Evolutionary conservation across 495 filamentous ascomycete species (phyloP).

Genomic region (Neurospora sp.): DNA sequence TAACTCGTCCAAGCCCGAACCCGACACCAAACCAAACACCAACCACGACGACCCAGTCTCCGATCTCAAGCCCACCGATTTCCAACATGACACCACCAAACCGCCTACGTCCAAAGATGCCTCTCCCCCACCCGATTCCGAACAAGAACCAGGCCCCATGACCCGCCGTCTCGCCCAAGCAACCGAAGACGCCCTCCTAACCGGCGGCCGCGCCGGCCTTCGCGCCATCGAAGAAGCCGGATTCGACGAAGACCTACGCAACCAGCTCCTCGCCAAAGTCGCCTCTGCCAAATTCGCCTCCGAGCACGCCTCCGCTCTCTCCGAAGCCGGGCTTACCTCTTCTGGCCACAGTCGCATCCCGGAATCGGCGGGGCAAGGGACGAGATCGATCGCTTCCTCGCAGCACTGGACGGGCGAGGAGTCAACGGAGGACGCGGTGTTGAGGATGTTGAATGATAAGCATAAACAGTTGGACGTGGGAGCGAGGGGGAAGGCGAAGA

Average conservation of each 20-base stretch:
- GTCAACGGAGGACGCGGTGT: constrained; percentile 56
- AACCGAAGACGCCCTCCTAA: constrained; percentile 67
- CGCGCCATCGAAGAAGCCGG: constrained; percentile 76
- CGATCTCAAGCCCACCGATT: not conserved
- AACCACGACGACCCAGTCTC: not conserved
- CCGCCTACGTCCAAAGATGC: not conserved
- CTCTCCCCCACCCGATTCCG: not conserved
- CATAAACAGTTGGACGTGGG: constrained; percentile 56
- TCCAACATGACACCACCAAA: not conserved
- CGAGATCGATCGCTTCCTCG: constrained; percentile 59
- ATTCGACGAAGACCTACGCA: constrained; percentile 79
- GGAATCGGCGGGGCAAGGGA: constrained; percentile 56
- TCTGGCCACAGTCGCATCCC: constrained; percentile 22
- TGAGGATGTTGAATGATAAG: constrained; percentile 83
- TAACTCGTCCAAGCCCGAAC: not conserved
- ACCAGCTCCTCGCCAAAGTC: constrained; percentile 62
- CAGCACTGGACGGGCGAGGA: constrained; percentile 75
- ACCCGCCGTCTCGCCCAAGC: constrained; percentile 63
- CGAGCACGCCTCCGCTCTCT: constrained; percentile 59
- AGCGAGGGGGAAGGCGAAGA: constrained; percentile 33
- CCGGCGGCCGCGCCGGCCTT: constrained; percentile 57
- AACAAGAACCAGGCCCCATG: constrained; percentile 47
- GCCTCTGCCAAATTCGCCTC: constrained; percentile 58
- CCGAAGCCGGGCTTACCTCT: constrained; percentile 44
- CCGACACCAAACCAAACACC: not conserved